These are phyloP conservation scores for Saturnispora mendoncae DNA, from an alignment of 805 yeast genomes.

Conservation along the genomic window DNA sequence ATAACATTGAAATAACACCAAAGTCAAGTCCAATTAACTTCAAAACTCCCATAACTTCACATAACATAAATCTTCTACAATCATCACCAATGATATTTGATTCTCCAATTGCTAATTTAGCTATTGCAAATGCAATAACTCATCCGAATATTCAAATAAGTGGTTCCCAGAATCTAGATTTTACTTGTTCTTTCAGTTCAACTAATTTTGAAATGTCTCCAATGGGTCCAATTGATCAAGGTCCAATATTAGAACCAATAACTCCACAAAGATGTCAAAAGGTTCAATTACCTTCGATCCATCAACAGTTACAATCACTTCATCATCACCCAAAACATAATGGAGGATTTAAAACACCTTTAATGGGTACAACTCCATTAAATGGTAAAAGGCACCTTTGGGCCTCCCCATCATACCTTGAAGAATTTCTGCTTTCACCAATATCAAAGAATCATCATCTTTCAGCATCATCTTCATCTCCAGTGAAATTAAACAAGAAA, in stretches of 20 bases:
- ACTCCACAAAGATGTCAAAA: slow-evolving; percentile 36
- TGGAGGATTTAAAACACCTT: slow-evolving; percentile 25
- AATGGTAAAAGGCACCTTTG: slow-evolving; percentile 43
- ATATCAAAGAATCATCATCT: slow-evolving; percentile 11
- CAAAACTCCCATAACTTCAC: slow-evolving; percentile 5
- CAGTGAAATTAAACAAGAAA: slow-evolving; percentile 1
- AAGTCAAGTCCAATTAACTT: slow-evolving; percentile 2
- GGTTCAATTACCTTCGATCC: slow-evolving; percentile 15
- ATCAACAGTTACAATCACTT: slow-evolving; percentile 8
- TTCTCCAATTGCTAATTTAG: slow-evolving; percentile 20
- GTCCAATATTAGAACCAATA: slow-evolving; percentile 57
- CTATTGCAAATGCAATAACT: slow-evolving; percentile 8
- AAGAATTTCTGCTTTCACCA: slow-evolving; percentile 57
- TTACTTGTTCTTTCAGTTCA: slow-evolving; percentile 57
- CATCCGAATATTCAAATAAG: slow-evolving; percentile 9
- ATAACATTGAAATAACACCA: neutral
- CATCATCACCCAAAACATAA: slow-evolving; percentile 3
- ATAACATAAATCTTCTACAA: slow-evolving; percentile 4
- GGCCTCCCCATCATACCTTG: slow-evolving; percentile 59
- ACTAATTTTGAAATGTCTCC: slow-evolving; percentile 61
- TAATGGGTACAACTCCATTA: slow-evolving; percentile 16
- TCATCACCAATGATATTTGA: slow-evolving; percentile 15
- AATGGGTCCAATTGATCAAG: slow-evolving; percentile 43
- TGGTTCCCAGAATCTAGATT: slow-evolving; percentile 32
- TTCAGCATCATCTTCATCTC: neutral